Evolutionary conservation across 306 rosid genomes (phyloP).

Genomic region (Fragaria nilgerrensis): DNA sequence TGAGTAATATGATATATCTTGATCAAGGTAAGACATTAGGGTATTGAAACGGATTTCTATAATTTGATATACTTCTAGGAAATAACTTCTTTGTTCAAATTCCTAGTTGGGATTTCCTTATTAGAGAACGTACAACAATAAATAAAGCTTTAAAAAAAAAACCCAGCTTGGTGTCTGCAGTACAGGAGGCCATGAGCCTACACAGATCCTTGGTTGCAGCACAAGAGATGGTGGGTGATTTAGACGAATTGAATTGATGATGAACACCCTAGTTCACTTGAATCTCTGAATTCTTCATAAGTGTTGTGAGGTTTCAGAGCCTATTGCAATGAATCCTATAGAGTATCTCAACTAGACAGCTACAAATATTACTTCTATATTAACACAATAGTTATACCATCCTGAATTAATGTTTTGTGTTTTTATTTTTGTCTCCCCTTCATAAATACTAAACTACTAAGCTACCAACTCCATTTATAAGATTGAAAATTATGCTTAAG

Average conservation of each 20-base stretch:
- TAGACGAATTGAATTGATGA: not conserved
- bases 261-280: not conserved
- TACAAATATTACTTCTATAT: not conserved
- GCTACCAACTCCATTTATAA: not conserved
- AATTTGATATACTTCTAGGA: not conserved
- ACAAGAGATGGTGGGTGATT: not conserved
- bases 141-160: not conserved
- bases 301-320: not conserved
- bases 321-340: not conserved
- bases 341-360: not conserved
- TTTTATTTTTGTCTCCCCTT: not conserved
- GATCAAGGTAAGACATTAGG: not conserved
- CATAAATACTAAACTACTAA: not conserved
- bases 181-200: not conserved
- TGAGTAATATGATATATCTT: not conserved
- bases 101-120: not conserved
- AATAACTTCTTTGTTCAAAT: not conserved
- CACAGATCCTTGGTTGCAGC: not conserved
- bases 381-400: not conserved
- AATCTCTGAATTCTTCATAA: not conserved
- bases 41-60: too few relatives aligned
- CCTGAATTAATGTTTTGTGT: not conserved
- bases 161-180: not conserved
- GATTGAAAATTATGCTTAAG: not conserved
- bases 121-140: not conserved